Evolutionary conservation across 345 rosid species (phyloP), one percentile per base, ranked within the genome.

Genomic region (Citrus cavaleriei): DNA sequence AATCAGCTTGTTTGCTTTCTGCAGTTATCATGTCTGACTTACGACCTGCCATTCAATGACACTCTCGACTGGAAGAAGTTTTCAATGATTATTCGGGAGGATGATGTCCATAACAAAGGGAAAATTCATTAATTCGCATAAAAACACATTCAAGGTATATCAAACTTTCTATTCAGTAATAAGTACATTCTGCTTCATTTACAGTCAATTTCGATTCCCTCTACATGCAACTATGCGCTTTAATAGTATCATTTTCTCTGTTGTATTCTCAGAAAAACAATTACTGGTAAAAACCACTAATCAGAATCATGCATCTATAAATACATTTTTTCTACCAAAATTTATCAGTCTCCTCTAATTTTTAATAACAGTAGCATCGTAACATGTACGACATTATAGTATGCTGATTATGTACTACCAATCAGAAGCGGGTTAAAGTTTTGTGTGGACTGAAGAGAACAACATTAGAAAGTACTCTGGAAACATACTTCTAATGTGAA

Each of bases 1-100:
- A 2, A 9, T 40, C 46, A 40, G 12, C 10, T 8, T 40, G 54
- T 49, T 14, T 3, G 54, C 18, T 49, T 49, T 10, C 54, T 24
- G 30, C 63, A 9, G 80, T 79, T 2, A 79, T 83, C 32, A 10
- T 79, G 19, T 65, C 74, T 7, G 62, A 79, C n/a, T 66, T 72
- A 70, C 34, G 75, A 38, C 70, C 19, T 76, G 57, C 82, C 80
- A 46, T 79, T 83, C 51, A 72, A 57, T 22, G 80, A 72, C 80
- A 59, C 76, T 68, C 74, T 79, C 9, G 65, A 76, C 57, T 79
- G 76, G 76, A 4, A 14, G 8, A 72, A 72, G 30, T 83, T 83
- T 40, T 68, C 78, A 7, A 40, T 79, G 28, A 37, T 79, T 10
- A 40, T 40, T 3, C 4, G 4, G 49, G 68, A 65, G 63, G 57